A percentile compares a stretch with the other conserved stretches of the same genome.
Conservation (phyloP, 139 green algal species). For the Astrephomene gubernaculifera region DNA sequence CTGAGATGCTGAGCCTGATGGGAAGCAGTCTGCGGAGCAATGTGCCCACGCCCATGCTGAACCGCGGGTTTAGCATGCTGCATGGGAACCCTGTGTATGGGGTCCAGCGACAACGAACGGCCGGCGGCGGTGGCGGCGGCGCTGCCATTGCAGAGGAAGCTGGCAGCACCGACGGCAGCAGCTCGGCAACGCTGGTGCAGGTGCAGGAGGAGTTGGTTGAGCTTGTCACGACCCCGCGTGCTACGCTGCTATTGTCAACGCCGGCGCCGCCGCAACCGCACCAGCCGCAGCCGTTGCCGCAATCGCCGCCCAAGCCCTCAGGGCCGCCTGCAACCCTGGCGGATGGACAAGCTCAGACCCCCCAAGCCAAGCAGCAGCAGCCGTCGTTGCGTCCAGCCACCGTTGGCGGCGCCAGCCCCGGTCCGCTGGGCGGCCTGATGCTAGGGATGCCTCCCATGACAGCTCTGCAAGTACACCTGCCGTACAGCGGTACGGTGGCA, state of each 20-base stretch:
- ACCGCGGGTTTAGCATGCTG: constrained; percentile 13
- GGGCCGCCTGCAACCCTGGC: no score
- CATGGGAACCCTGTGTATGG: constrained; percentile 30
- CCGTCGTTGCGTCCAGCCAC: background rate
- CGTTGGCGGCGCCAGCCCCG: background rate
- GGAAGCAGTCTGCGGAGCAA: background rate
- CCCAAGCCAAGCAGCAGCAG: background rate
- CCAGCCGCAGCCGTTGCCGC: background rate
- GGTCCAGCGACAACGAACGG: background rate
- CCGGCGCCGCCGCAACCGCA: background rate
- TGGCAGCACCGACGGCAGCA: background rate
- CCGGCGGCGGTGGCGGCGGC: background rate
- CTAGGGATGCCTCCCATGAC: background rate
- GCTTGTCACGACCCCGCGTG: background rate
- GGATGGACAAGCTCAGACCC: no score
- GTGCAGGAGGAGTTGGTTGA: background rate
- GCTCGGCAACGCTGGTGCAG: background rate
- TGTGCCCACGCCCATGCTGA: background rate
- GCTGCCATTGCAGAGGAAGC: constrained; percentile 7
- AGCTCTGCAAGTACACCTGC: background rate
- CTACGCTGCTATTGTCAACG: no score
- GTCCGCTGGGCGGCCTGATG: background rate
- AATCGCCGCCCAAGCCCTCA: background rate
- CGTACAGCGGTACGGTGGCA: background rate
- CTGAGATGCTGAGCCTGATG: background rate